These are phyloP conservation scores for Candida glucosophila DNA, from an alignment of 1,139 yeast genomes.

Conservation along the genomic window DNA sequence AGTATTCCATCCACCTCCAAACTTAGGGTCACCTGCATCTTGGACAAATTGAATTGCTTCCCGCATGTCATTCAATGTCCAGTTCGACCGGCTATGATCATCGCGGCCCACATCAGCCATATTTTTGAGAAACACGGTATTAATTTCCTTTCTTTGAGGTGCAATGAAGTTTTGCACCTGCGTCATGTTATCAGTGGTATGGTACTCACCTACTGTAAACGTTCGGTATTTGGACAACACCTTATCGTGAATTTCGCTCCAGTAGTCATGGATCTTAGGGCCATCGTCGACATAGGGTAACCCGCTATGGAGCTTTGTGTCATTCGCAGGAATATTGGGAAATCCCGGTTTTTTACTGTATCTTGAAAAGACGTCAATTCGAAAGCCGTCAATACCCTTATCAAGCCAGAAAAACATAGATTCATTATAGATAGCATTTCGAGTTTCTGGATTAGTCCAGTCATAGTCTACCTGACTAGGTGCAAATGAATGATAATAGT, in stretches of 20 bases:
- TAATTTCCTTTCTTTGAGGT: constrained; percentile 1
- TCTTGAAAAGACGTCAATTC: constrained; percentile 48
- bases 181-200: constrained; percentile 32
- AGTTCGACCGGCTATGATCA: constrained; percentile 11
- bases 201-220: constrained; percentile 53
- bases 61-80: constrained; percentile 34
- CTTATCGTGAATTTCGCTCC: constrained; percentile 41
- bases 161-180: constrained; percentile 28
- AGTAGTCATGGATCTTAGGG: constrained; percentile 50
- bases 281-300: constrained; percentile 29
- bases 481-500: constrained; percentile 46
- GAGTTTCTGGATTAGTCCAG: constrained; percentile 47
- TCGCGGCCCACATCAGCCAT: constrained; percentile 1
- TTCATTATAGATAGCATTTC: constrained; percentile 41
- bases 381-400: constrained; percentile 50
- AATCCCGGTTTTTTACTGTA: constrained; percentile 41
- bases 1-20: constrained; percentile 36
- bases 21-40: constrained; percentile 17
- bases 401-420: constrained; percentile 49
- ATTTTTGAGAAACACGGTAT: constrained; percentile 1
- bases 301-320: constrained; percentile 31
- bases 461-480: constrained; percentile 49
- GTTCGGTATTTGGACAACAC: constrained; percentile 41
- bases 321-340: constrained; percentile 44
- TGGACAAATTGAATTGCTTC: constrained; percentile 33